phyloP scores from a whole-genome alignment of 2,329 filamentous ascomycete species.

The Apiospora phragmitis region DNA sequence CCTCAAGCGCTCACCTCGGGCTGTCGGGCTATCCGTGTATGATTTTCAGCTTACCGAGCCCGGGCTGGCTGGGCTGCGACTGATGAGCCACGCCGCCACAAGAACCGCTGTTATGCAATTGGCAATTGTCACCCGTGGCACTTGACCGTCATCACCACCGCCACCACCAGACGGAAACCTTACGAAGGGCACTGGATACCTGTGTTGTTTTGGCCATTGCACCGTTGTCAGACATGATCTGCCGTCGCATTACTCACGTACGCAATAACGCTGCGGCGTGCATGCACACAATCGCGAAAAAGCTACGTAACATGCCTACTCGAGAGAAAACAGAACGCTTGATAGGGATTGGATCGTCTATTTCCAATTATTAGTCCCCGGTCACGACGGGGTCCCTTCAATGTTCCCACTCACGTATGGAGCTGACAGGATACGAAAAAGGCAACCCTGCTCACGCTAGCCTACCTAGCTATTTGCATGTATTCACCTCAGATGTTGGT shows the following conservation, averaged over 20 bases:
- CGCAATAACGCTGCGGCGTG: neutral
- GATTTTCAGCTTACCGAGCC: neutral
- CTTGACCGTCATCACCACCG: neutral
- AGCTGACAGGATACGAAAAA: neutral
- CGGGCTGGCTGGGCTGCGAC: neutral
- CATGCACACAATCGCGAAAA: neutral
- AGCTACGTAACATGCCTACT: neutral
- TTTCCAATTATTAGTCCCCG: neutral
- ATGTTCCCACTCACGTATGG: neutral
- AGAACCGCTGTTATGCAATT: neutral
- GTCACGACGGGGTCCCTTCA: neutral
- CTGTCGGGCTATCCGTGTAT: neutral
- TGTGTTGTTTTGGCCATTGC: slow-evolving; percentile 1
- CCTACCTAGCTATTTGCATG: neutral
- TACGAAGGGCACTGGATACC: neutral
- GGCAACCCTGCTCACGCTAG: neutral
- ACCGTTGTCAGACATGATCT: slow-evolving; percentile 1
- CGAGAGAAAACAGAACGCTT: neutral
- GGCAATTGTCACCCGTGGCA: neutral
- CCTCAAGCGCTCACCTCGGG: neutral
- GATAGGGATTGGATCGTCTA: neutral
- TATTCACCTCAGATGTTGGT: neutral
- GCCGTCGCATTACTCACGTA: neutral
- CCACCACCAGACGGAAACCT: neutral
- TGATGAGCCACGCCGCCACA: slow-evolving; percentile 3